Conservation (phyloP, 1,284 basidiomycete genomes). For the Trichosporon ovoides region DNA sequence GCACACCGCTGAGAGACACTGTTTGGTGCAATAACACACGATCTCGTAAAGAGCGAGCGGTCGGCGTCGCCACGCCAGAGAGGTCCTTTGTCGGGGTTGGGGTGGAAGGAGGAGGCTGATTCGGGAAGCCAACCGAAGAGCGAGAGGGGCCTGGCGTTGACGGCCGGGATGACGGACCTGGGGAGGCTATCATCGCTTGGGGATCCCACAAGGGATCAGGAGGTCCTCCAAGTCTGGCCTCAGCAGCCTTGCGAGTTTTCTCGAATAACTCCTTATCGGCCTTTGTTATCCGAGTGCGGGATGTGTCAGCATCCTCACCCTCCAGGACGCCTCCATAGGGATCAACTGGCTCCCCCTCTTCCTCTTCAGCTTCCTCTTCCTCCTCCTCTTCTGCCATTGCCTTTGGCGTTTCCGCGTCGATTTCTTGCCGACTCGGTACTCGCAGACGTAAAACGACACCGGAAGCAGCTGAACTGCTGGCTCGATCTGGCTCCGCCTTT, state of each 20-base stretch:
- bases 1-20: slow-evolving; percentile 15
- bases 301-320: slow-evolving; percentile 66
- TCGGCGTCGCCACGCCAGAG: neutral
- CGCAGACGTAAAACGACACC: slow-evolving; percentile 9
- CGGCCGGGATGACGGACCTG: slow-evolving; percentile 13
- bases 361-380: slow-evolving; percentile 26
- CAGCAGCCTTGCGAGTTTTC: slow-evolving; percentile 62
- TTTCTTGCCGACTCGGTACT: neutral
- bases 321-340: slow-evolving; percentile 76
- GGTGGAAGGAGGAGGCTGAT: slow-evolving; percentile 1
- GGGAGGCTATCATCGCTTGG: slow-evolving; percentile 13
- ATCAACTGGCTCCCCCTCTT: slow-evolving; percentile 45
- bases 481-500: neutral
- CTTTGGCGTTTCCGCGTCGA: slow-evolving; percentile 1
- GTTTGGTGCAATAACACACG: slow-evolving; percentile 35
- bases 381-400: neutral
- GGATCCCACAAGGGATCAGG: slow-evolving; percentile 28
- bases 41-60: slow-evolving; percentile 41
- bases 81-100: neutral
- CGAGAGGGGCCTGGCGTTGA: slow-evolving; percentile 19
- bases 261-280: slow-evolving; percentile 74
- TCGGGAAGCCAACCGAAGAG: slow-evolving; percentile 2
- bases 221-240: slow-evolving; percentile 52
- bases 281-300: slow-evolving; percentile 62
- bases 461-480: neutral